Evolutionary conservation across 2,329 filamentous ascomycete genomes (phyloP), one percentile per base, ranked within the genome.

Genomic region (Cercospora beticola): DNA sequence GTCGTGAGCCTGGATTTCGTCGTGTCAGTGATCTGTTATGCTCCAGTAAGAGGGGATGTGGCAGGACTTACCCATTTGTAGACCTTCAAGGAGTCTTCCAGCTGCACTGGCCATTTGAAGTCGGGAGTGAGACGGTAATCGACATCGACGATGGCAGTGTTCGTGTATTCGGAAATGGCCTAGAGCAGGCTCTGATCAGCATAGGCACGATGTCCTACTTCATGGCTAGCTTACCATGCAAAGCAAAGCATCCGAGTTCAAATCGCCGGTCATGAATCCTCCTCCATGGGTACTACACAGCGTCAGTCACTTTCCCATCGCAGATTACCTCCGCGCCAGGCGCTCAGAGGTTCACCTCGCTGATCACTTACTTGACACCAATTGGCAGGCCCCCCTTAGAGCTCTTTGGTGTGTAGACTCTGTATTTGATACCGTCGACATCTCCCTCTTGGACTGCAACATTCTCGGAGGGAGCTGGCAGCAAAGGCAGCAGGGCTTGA

Each of bases 111-210:
- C 71, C 83, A 85, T 16, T 78, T 77, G 69, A 80, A 67, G 66
- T 85, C 81, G 0, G 83, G 83, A 2, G 82, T 80, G 16, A 84
- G 77, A 69, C 81, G 76, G 67, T 83, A 83, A 31, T 81, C 80
- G 3, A 83, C 78, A 74, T 81, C 82, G 8, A 83, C 66, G 5
- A 76, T 67, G 3, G 66, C 71, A 61, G 67, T 70, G 23, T 72
- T 69, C n/a, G 72, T 73, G 43, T 74, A 63, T 62, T 73, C 71
- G 14, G 70, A 64, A 5, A 75, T 61, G 4, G 62, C 46, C 62
- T 63, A 46, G 18, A 36, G 6, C 3, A 63, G 7, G 18, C 5
- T 7, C 21, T 46, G n/a, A 26, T 54, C n/a, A 54, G 23, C n/a
- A 36, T 14, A 36, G 31, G 31, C 31, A 36, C 31, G 5, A 14